These are phyloP conservation scores for Botryotinia globosa DNA, from an alignment of 2,329 filamentous ascomycete species.

Conservation along the genomic window DNA sequence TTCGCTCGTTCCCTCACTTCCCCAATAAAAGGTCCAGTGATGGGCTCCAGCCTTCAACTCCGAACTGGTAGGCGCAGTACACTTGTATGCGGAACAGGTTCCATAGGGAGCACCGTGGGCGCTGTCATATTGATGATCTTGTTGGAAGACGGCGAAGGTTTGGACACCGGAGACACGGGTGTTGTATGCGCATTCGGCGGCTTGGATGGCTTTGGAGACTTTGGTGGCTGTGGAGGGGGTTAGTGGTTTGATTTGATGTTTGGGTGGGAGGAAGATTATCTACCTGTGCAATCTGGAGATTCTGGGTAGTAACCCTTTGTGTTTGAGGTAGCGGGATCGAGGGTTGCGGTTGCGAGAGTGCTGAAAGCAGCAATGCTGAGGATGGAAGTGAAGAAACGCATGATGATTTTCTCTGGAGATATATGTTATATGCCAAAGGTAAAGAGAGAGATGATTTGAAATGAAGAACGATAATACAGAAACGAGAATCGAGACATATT, in stretches of 20 bases:
- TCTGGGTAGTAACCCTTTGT: conserved; percentile 1
- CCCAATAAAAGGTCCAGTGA: conserved; percentile 11
- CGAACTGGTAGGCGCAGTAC: background rate
- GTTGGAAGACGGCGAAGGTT: conserved; percentile 18
- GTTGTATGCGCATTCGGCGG: conserved; percentile 18
- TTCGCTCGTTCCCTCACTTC: background rate
- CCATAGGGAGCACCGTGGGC: conserved; percentile 5
- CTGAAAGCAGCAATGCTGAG: conserved; percentile 6
- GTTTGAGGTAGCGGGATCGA: conserved; percentile 8
- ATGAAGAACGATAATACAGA: background rate
- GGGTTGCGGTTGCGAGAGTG: conserved; percentile 12
- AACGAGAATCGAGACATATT: background rate
- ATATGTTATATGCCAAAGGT: no score
- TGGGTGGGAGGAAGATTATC: background rate
- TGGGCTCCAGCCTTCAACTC: background rate
- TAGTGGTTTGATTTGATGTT: background rate
- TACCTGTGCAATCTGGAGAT: background rate
- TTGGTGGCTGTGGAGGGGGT: background rate
- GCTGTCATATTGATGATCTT: background rate
- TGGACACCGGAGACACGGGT: background rate
- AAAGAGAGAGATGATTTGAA: background rate
- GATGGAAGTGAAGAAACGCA: conserved; percentile 13
- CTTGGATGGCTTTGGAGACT: conserved; percentile 13
- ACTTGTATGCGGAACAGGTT: conserved; percentile 8
- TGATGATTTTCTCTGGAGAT: background rate